phyloP scores from a whole-genome alignment of 1,139 yeast species.

The Dujonia santamariae region DNA sequence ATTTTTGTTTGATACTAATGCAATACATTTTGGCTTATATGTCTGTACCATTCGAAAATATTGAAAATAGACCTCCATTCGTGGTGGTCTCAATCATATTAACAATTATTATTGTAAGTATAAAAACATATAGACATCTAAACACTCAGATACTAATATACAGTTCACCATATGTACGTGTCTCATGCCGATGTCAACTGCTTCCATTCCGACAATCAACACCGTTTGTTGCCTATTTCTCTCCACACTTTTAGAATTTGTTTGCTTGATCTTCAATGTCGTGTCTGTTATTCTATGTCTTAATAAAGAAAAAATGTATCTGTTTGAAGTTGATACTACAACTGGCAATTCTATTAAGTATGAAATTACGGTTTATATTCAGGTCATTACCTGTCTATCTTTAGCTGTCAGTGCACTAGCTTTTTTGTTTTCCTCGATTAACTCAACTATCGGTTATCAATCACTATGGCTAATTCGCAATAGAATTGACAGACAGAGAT shows the following conservation, averaged over 20 bases:
- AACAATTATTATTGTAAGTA: conserved; percentile 28
- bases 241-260: conserved; percentile 17
- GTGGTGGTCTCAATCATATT: conserved; percentile 25
- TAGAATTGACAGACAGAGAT: conserved; percentile 16
- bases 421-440: conserved; percentile 3
- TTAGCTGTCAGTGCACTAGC: conserved; percentile 11
- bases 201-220: conserved; percentile 17
- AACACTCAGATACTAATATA: neutral
- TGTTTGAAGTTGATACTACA: conserved; percentile 19
- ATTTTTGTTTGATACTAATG: conserved; percentile 27
- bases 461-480: conserved; percentile 17
- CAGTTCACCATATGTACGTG: conserved; percentile 25
- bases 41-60: conserved; percentile 42
- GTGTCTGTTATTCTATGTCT: conserved; percentile 19
- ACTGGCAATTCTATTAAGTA: conserved; percentile 12
- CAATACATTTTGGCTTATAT: conserved; percentile 40
- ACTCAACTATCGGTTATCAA: neutral
- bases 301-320: conserved; percentile 22
- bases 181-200: conserved; percentile 19
- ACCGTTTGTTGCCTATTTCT: conserved; percentile 15
- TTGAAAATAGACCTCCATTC: conserved; percentile 37
- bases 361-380: conserved; percentile 27
- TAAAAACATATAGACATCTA: too few relatives aligned
- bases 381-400: conserved; percentile 12
- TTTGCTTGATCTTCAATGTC: conserved; percentile 19